Percentiles rank a stretch among this genome's conserved stretches.
phyloP scores from a whole-genome alignment of 208 protist species.

The Trypanosoma melophagium region DNA sequence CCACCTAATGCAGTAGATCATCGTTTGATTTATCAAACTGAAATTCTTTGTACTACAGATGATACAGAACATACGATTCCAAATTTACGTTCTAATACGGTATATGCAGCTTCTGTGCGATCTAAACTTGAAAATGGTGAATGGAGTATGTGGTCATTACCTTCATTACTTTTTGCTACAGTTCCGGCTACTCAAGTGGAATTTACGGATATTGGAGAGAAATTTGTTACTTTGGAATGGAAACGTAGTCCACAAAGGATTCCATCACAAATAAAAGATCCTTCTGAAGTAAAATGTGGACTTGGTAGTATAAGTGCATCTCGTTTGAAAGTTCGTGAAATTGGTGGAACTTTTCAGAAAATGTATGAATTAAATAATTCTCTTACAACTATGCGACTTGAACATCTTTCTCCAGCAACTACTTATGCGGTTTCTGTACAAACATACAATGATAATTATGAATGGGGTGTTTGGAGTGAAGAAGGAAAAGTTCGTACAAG shows the following conservation, averaged over 20 bases:
- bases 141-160: conserved; percentile 89
- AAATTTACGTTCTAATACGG: conserved; percentile 84
- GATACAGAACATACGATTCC: conserved; percentile 76
- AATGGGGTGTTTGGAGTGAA: conserved; percentile 90
- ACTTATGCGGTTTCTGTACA: conserved; percentile 88
- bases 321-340: conserved; percentile 79
- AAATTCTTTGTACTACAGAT: conserved; percentile 61
- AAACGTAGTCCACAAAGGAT: conserved; percentile 68
- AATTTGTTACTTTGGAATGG: conserved; percentile 79
- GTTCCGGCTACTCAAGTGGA: conserved; percentile 74
- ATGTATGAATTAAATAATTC: conserved; percentile 72
- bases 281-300: conserved; percentile 51
- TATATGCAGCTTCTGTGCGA: conserved; percentile 86
- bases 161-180: conserved; percentile 78
- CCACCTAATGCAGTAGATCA: conserved; percentile 70
- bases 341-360: conserved; percentile 56
- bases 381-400: conserved; percentile 58
- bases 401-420: conserved; percentile 69
- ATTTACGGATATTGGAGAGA: conserved; percentile 87
- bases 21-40: conserved; percentile 85
- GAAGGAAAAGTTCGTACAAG: conserved; percentile 87
- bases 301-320: conserved; percentile 80
- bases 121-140: conserved; percentile 83
- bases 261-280: conserved; percentile 53
- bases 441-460: conserved; percentile 90